These are phyloP conservation scores for Citrullus amarus DNA, from an alignment of 306 rosid species.

Conservation along the genomic window DNA sequence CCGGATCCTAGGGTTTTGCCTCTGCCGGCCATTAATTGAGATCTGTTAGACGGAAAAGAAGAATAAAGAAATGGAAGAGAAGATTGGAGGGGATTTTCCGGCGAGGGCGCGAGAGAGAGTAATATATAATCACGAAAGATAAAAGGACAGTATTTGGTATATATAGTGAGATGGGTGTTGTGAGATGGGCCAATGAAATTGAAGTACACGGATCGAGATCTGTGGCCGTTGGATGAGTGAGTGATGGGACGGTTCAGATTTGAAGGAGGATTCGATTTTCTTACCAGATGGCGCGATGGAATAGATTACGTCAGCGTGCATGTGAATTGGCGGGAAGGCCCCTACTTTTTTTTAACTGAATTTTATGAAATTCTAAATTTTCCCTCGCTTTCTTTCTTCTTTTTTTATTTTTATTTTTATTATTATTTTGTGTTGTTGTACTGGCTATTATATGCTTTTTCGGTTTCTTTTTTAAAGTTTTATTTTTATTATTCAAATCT, in stretches of 20 bases:
- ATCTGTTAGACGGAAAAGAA: background rate
- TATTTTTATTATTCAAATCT: no score
- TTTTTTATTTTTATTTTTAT: no score
- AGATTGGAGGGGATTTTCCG: background rate
- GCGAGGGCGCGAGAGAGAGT: background rate
- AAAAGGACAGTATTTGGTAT: background rate
- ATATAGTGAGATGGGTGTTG: constrained; percentile 21
- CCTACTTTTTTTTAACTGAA: background rate
- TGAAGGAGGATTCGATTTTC: background rate
- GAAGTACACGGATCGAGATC: constrained; percentile 25
- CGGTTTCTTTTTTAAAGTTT: no score
- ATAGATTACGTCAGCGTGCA: background rate
- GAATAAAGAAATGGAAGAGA: background rate
- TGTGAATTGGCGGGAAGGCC: background rate
- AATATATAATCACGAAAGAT: background rate
- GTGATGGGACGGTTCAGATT: constrained; percentile 19
- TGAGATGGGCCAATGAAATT: constrained; percentile 22
- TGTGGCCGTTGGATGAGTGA: constrained; percentile 21
- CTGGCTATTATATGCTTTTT: no score
- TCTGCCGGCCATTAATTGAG: constrained; percentile 47
- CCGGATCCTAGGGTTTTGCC: constrained; percentile 76
- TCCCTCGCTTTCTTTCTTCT: background rate
- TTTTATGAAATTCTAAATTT: no score
- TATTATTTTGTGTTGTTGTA: no score
- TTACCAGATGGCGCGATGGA: background rate